These are phyloP conservation scores for Thymus mandschuricus DNA, from an alignment of 257 asterid species.

Conservation along the genomic window DNA sequence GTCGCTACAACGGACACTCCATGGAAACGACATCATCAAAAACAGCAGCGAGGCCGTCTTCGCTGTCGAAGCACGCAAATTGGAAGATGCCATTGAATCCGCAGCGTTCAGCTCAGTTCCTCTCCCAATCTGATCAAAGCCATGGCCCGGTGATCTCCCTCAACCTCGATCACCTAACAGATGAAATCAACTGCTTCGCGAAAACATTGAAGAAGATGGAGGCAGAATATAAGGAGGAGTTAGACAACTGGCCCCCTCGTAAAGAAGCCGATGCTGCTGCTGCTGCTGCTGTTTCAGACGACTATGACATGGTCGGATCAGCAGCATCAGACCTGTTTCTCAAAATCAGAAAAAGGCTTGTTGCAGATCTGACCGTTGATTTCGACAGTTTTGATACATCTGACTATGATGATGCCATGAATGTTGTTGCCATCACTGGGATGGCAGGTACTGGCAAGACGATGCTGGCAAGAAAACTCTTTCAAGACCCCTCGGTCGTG, in stretches of 20 bases:
- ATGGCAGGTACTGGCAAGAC: background rate
- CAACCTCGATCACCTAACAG: background rate
- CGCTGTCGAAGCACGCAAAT: background rate
- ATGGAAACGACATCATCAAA: background rate
- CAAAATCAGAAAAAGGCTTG: background rate
- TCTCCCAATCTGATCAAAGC: background rate
- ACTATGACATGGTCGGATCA: background rate
- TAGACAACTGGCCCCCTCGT: background rate
- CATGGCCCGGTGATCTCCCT: background rate
- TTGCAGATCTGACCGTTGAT: background rate
- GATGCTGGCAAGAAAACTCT: background rate
- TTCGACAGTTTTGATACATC: too few species aligned
- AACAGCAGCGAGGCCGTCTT: background rate
- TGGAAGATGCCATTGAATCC: constrained; percentile 2
- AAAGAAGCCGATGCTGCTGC: background rate
- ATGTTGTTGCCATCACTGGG: too few species aligned
- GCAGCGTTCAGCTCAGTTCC: background rate
- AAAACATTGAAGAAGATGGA: background rate
- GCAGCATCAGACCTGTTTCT: background rate
- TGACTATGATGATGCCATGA: too few species aligned
- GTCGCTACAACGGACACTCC: background rate
- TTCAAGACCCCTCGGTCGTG: background rate
- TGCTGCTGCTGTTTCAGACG: background rate
- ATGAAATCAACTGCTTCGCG: background rate
- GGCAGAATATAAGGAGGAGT: background rate